Evolutionary conservation across 1,284 basidiomycete species (phyloP), one percentile per base, ranked within the genome.

Genomic region (Malassezia slooffiae): DNA sequence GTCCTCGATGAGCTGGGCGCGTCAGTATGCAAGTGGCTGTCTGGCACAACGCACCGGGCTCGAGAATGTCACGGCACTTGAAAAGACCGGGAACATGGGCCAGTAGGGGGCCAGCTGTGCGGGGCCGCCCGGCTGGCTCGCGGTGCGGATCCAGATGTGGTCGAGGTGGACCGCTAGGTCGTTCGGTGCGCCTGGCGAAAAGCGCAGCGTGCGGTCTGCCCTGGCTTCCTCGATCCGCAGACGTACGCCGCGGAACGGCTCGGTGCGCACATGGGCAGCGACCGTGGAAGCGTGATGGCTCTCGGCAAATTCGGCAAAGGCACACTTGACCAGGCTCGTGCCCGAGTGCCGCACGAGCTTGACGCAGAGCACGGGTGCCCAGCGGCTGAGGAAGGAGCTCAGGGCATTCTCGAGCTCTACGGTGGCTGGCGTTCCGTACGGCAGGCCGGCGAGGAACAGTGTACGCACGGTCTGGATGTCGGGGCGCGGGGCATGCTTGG

Each of bases 181-280:
- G 15, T 3, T 26, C 2, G 34, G 10, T 15, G 32, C 15, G 11
- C 31, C n/a, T n/a, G 20, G 30, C 17, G 39, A 34, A 15, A 44
- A 38, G 9, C 37, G 43, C 26, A 44, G 4, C 1, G 36, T 44
- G 7, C 34, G 30, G 4, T 38, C 36, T 6, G 15, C 31, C 11
- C 31, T 13, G 4, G 35, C 37, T 2, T 31, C 36, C 20, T 44
- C 36, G 2, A 44, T 16, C 7, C 36, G 27, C 24, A 44, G 29
- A 19, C 12, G 34, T 4, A 21, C 11, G 12, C 32, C 31, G 17
- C 34, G 24, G 15, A 44, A 44, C 7, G 32, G 30, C 2, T 19
- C 4, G 13, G 9, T 20, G 10, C 17, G 36, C 24, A 23, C 21
- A 15, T 5, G 15, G 12, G 23, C 32, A 27, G 19, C 19, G 2